These are phyloP conservation scores for Raphanus hybrid DNA, from an alignment of 441 rosid species.

Conservation along the genomic window DNA sequence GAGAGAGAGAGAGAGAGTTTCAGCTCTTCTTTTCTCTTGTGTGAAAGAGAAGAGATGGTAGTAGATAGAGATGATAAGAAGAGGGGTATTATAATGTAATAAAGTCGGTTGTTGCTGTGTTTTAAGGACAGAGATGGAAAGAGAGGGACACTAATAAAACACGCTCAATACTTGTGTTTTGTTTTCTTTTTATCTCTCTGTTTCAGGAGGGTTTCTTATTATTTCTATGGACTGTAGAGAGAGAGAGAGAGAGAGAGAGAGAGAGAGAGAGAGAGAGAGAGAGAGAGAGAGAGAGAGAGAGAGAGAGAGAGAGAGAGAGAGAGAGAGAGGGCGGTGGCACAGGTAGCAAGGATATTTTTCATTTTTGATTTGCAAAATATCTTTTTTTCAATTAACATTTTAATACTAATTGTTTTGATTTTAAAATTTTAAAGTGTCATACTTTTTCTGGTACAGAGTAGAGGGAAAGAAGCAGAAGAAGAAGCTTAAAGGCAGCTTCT, in stretches of 20 bases:
- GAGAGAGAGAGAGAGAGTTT: constrained; percentile 1
- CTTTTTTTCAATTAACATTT: not conserved
- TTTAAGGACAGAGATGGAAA: constrained; percentile 39
- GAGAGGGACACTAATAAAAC: constrained; percentile 43
- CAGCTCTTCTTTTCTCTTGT: constrained; percentile 26
- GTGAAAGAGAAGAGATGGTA: constrained; percentile 30
- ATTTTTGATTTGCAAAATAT: constrained; percentile 41
- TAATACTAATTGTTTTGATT: not conserved
- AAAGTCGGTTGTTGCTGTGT: constrained; percentile 48
- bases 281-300: constrained; percentile 33
- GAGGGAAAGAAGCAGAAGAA: constrained; percentile 30
- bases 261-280: constrained; percentile 38
- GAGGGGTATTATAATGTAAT: constrained; percentile 30
- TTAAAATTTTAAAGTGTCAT: not conserved
- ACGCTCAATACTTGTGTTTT: constrained; percentile 43
- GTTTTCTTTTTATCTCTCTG: constrained; percentile 34
- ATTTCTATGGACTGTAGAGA: constrained; percentile 19
- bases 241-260: constrained; percentile 39
- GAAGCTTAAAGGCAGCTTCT: constrained; percentile 37
- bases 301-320: constrained; percentile 32
- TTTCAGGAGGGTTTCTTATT: constrained; percentile 41
- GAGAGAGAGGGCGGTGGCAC: constrained; percentile 42
- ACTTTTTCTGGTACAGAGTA: constrained; percentile 24
- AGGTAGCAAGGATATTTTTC: constrained; percentile 38
- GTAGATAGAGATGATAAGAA: constrained; percentile 29